A percentile compares a stretch with the other conserved stretches of the same genome.
Evolutionary conservation across 2,329 filamentous ascomycete species (phyloP).

Genomic region (Zymoseptoria pseudotritici): DNA sequence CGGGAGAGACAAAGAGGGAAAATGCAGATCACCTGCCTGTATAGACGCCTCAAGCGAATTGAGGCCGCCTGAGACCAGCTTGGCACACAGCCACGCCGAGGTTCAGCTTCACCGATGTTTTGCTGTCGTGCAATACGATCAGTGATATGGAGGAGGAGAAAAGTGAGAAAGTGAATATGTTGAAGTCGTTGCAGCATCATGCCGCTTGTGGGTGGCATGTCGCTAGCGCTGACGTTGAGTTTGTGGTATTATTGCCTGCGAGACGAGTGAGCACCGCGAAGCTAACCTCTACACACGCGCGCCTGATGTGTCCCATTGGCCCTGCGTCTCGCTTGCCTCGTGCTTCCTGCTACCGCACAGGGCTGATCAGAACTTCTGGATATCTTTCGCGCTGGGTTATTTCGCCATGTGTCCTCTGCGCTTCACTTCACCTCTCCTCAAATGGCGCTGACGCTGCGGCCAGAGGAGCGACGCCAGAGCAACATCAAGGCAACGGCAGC

Average conservation of each 20-base stretch:
- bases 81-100: background rate
- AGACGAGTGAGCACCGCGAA: too few relatives aligned
- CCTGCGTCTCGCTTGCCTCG: too few relatives aligned
- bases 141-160: background rate
- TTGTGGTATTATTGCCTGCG: background rate
- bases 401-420: too few relatives aligned
- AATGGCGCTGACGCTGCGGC: too few relatives aligned
- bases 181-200: background rate
- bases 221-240: background rate
- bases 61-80: background rate
- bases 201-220: background rate
- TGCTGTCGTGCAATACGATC: background rate
- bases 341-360: too few relatives aligned
- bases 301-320: too few relatives aligned
- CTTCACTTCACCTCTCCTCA: too few relatives aligned
- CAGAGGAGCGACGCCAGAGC: background rate
- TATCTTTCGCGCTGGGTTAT: too few relatives aligned
- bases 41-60: background rate
- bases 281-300: too few relatives aligned
- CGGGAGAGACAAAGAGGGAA: background rate
- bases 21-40: background rate
- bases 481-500: conserved; percentile 4
- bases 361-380: too few relatives aligned
- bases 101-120: background rate
- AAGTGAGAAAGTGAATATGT: background rate